Evolutionary conservation across 2,329 filamentous ascomycete genomes (phyloP).

Genomic region (Peltaster fructicola): DNA sequence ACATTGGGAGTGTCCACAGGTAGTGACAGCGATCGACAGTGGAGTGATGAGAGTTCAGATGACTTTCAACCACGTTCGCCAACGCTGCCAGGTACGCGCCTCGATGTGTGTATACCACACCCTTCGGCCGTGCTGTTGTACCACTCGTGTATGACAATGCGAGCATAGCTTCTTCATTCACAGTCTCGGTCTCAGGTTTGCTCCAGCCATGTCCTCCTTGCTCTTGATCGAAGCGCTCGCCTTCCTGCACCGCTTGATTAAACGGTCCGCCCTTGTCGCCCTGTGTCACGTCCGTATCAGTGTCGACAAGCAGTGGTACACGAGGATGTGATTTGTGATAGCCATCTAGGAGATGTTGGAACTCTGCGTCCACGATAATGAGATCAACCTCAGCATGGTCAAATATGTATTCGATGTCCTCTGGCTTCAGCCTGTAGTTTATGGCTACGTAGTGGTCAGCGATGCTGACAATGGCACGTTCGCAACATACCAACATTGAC

Average conservation of each 20-base stretch:
- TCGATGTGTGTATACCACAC: conserved; percentile 80
- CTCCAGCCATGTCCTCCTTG: conserved; percentile 56
- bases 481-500: conserved; percentile 45
- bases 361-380: conserved; percentile 79
- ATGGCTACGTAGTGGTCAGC: conserved; percentile 25
- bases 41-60: conserved; percentile 40
- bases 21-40: conserved; percentile 37
- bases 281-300: conserved; percentile 62
- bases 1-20: conserved; percentile 11
- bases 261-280: conserved; percentile 63
- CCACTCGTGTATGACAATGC: conserved; percentile 88
- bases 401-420: conserved; percentile 84
- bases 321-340: conserved; percentile 44
- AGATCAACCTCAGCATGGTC: conserved; percentile 70
- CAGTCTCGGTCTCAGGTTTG: conserved; percentile 50
- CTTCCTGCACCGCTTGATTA: conserved; percentile 67
- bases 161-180: conserved; percentile 63
- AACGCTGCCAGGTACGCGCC: conserved; percentile 71
- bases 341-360: conserved; percentile 46
- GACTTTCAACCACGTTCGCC: conserved; percentile 76
- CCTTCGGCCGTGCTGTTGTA: conserved; percentile 81
- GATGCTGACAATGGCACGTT: not conserved
- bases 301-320: conserved; percentile 61
- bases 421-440: conserved; percentile 59
- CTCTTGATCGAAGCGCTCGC: conserved; percentile 51